These are phyloP conservation scores for Cryptococcus sp. DNA, from an alignment of 1,284 basidiomycete genomes.

Conservation along the genomic window DNA sequence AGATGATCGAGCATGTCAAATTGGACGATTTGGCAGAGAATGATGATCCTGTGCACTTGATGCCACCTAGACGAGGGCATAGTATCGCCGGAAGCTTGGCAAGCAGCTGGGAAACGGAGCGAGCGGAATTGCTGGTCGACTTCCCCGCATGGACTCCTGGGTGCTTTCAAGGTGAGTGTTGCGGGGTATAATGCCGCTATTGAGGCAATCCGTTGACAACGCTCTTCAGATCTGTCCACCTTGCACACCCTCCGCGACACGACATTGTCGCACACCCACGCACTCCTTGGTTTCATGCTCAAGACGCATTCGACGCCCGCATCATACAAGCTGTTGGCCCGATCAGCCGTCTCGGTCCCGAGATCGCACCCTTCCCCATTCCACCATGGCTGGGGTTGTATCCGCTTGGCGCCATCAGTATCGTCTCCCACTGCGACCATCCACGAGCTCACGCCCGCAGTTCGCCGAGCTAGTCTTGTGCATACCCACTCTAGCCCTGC, in stretches of 20 bases:
- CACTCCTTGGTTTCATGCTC: constrained; percentile 43
- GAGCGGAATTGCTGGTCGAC: constrained; percentile 51
- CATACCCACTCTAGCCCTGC: constrained; percentile 5
- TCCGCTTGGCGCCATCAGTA: constrained; percentile 43
- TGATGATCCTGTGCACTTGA: neutral
- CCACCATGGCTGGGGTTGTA: constrained; percentile 43
- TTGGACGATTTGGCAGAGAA: constrained; percentile 1
- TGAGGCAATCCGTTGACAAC: too few relatives aligned
- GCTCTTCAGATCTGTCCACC: constrained; percentile 47
- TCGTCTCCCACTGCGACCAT: constrained; percentile 15
- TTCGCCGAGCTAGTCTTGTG: constrained; percentile 35
- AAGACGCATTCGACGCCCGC: constrained; percentile 37
- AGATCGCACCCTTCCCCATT: constrained; percentile 2
- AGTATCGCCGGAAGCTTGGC: constrained; percentile 24
- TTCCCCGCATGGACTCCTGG: constrained; percentile 51
- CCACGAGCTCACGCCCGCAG: constrained; percentile 18
- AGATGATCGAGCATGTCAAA: constrained; percentile 24
- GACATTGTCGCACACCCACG: constrained; percentile 49
- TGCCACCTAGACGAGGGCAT: constrained; percentile 9
- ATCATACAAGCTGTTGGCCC: constrained; percentile 47
- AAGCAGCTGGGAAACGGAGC: constrained; percentile 38
- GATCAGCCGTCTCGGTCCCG: constrained; percentile 28
- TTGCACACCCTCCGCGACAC: constrained; percentile 51
- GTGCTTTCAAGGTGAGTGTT: constrained; percentile 48
- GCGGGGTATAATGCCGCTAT: neutral